Percentiles rank a stretch among this genome's conserved stretches.
Evolutionary conservation across 352 stramenopile species (phyloP).

Genomic region (Pythium periplocum): DNA sequence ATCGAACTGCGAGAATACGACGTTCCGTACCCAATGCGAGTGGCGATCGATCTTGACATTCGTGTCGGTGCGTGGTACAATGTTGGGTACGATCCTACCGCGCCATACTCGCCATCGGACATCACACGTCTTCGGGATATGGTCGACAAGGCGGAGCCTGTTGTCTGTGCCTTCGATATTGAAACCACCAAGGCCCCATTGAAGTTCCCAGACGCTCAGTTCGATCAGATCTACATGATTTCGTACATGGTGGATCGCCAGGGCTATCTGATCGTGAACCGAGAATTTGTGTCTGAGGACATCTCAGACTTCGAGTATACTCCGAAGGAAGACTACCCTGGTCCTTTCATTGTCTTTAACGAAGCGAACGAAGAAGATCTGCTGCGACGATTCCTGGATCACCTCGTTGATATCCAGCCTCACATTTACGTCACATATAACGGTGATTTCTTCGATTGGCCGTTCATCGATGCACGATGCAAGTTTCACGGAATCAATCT

Average conservation of each 20-base stretch:
- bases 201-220: slow-evolving; percentile 97
- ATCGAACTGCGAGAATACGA: slow-evolving; percentile 97
- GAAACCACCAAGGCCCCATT: slow-evolving; percentile 98
- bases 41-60: slow-evolving; percentile 95
- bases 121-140: slow-evolving; percentile 75
- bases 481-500: slow-evolving; percentile 91
- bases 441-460: slow-evolving; percentile 99
- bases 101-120: slow-evolving; percentile 46
- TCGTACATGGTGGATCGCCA: slow-evolving; percentile 98
- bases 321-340: slow-evolving; percentile 88
- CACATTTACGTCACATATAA: slow-evolving; percentile 99
- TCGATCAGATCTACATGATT: slow-evolving; percentile 96
- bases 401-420: slow-evolving; percentile 89
- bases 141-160: slow-evolving; percentile 89
- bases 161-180: slow-evolving; percentile 99
- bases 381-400: slow-evolving; percentile 87
- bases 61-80: slow-evolving; percentile 97
- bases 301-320: slow-evolving; percentile 99
- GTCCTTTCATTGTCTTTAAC: slow-evolving; percentile 97
- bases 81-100: slow-evolving; percentile 75
- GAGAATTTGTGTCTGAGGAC: slow-evolving; percentile 96
- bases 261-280: slow-evolving; percentile 97
- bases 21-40: slow-evolving; percentile 95
- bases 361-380: slow-evolving; percentile 82
- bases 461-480: slow-evolving; percentile 94